Percentiles rank a stretch among this genome's conserved stretches.
These are phyloP conservation scores for Trichoderma sp. DNA, from an alignment of 2,329 filamentous ascomycete species.

Conservation along the genomic window DNA sequence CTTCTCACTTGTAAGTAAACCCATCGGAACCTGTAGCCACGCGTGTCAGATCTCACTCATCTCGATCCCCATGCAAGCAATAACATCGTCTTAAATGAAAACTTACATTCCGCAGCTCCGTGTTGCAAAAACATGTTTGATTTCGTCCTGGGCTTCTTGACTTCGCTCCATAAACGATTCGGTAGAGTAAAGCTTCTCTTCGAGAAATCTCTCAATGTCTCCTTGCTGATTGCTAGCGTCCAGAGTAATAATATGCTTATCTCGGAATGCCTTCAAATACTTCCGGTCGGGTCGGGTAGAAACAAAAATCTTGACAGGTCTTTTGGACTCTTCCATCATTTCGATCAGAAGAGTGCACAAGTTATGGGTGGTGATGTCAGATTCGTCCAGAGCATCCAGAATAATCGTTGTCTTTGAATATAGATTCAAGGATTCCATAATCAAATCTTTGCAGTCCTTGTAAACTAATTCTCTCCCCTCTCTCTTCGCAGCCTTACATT, in stretches of 20 bases:
- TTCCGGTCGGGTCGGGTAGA: conserved; percentile 21
- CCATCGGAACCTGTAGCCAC: conserved; percentile 23
- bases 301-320: conserved; percentile 23
- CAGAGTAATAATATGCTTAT: conserved; percentile 13
- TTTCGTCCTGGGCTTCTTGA: neutral
- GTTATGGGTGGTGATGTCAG: conserved; percentile 14
- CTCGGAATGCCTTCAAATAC: conserved; percentile 9
- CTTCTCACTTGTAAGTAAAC: conserved; percentile 22
- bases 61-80: neutral
- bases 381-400: conserved; percentile 23
- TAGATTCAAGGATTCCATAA: conserved; percentile 12
- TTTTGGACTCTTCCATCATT: neutral
- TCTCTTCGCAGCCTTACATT: conserved; percentile 4
- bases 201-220: conserved; percentile 22
- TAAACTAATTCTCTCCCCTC: neutral
- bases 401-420: conserved; percentile 18
- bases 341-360: conserved; percentile 18
- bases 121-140: neutral
- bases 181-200: neutral
- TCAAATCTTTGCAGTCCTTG: conserved; percentile 18
- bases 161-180: neutral
- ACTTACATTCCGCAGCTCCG: conserved; percentile 2
- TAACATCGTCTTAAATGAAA: no score
- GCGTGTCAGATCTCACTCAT: neutral
- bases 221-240: conserved; percentile 19